phyloP scores from a whole-genome alignment of 495 filamentous ascomycete species.

The Podospora sp. region DNA sequence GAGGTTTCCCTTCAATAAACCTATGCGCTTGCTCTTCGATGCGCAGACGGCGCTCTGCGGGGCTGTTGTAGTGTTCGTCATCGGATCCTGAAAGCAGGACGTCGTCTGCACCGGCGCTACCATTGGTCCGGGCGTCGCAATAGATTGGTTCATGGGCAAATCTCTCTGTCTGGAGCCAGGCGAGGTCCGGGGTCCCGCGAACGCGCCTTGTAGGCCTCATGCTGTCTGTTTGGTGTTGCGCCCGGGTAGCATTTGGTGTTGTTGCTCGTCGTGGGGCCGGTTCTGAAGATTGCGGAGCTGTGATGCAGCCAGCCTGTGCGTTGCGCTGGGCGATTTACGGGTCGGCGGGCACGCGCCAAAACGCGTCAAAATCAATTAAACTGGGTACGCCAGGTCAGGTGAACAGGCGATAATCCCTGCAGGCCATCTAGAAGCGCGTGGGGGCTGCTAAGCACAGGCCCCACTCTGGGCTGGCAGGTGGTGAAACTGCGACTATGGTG shows the following conservation, averaged over 20 bases:
- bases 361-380: constrained; percentile 33
- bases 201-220: constrained; percentile 9
- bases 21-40: constrained; percentile 61
- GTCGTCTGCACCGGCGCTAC: constrained; percentile 36
- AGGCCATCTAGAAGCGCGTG: background rate
- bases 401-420: constrained; percentile 11
- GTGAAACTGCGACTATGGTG: constrained; percentile 16
- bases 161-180: constrained; percentile 27
- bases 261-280: constrained; percentile 5
- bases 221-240: background rate
- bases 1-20: constrained; percentile 59
- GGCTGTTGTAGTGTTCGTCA: constrained; percentile 52
- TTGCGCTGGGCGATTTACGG: background rate
- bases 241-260: background rate
- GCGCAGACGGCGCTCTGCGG: constrained; percentile 55
- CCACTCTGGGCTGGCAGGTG: background rate
- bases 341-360: constrained; percentile 4
- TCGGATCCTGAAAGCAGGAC: constrained; percentile 60
- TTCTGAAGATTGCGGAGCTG: background rate
- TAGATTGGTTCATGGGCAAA: constrained; percentile 44
- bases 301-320: background rate
- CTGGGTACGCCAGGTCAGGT: constrained; percentile 32
- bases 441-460: background rate
- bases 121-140: constrained; percentile 39
- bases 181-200: constrained; percentile 1